Conservation (phyloP, 2,329 filamentous ascomycete species). For the Diaporthe ilicicola region DNA sequence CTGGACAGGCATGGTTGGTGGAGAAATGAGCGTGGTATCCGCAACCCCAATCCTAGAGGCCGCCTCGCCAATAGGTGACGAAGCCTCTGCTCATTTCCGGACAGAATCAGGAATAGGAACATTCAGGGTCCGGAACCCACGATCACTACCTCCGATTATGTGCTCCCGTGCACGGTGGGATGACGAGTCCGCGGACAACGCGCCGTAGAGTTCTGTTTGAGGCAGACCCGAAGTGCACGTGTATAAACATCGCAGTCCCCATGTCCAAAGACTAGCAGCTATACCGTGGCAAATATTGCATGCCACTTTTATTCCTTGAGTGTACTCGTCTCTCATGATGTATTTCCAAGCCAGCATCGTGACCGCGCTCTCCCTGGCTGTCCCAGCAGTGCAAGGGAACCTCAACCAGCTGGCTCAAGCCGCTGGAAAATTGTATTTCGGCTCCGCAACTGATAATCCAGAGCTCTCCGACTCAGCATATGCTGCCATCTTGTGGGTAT, state of each 20-base stretch:
- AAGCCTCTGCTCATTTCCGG: conserved; percentile 5
- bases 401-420: conserved; percentile 32
- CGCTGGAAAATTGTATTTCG: conserved; percentile 60
- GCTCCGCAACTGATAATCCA: conserved; percentile 69
- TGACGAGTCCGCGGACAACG: background rate
- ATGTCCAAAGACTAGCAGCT: background rate
- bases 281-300: background rate
- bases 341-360: conserved; percentile 1
- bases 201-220: background rate
- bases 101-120: conserved; percentile 20
- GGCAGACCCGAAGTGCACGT: background rate
- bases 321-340: background rate
- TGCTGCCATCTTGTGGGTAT: conserved; percentile 54
- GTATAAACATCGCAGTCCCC: background rate
- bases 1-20: conserved; percentile 29
- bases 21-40: conserved; percentile 22
- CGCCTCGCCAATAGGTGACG: background rate
- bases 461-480: conserved; percentile 64
- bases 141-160: background rate
- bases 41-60: background rate
- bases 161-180: background rate
- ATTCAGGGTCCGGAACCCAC: background rate
- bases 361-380: conserved; percentile 5
- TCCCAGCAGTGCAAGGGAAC: conserved; percentile 23
- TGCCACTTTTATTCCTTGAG: background rate